Percentiles rank a stretch among this genome's conserved stretches.
Conservation (phyloP, 805 yeast genomes). For the Sporopachydermia quercuum region DNA sequence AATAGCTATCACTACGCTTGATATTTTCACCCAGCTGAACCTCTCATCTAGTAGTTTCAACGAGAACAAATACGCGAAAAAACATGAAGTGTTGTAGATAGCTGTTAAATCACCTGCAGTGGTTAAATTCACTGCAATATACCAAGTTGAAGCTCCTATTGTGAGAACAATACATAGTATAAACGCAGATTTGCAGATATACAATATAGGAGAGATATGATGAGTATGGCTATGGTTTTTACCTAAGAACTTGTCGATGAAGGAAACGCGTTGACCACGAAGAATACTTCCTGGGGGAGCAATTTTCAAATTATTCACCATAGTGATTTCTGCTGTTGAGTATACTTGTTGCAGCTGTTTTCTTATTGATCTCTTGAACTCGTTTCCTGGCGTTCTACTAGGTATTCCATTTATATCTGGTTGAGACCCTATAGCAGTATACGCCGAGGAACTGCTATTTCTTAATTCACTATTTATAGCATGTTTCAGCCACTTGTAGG, state of each 20-base stretch:
- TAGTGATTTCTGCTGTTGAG: conserved; percentile 16
- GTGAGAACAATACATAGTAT: conserved; percentile 44
- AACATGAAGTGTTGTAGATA: conserved; percentile 80
- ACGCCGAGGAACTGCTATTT: conserved; percentile 6
- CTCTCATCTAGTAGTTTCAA: conserved; percentile 56
- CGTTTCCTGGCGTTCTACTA: conserved; percentile 9
- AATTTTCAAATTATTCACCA: conserved; percentile 3
- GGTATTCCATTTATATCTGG: conserved; percentile 12
- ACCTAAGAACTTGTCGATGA: neutral
- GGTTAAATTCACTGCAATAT: conserved; percentile 64
- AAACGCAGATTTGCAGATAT: conserved; percentile 29
- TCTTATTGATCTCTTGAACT: conserved; percentile 8
- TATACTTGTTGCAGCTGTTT: conserved; percentile 5
- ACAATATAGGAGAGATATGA: conserved; percentile 26
- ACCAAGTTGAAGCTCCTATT: conserved; percentile 75
- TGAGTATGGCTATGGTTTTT: conserved; percentile 11
- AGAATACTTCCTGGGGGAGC: conserved; percentile 7
- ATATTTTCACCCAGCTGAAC: conserved; percentile 45
- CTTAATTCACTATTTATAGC: conserved; percentile 6
- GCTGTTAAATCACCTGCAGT: conserved; percentile 83
- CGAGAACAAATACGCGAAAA: conserved; percentile 75
- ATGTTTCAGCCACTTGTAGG: conserved; percentile 26
- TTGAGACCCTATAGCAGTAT: conserved; percentile 9
- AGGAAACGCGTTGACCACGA: conserved; percentile 2
- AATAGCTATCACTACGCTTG: conserved; percentile 58